Percentiles rank a stretch among this genome's conserved stretches.
phyloP scores from a whole-genome alignment of 2,329 filamentous ascomycete genomes.

The Penicillium verrucosum region DNA sequence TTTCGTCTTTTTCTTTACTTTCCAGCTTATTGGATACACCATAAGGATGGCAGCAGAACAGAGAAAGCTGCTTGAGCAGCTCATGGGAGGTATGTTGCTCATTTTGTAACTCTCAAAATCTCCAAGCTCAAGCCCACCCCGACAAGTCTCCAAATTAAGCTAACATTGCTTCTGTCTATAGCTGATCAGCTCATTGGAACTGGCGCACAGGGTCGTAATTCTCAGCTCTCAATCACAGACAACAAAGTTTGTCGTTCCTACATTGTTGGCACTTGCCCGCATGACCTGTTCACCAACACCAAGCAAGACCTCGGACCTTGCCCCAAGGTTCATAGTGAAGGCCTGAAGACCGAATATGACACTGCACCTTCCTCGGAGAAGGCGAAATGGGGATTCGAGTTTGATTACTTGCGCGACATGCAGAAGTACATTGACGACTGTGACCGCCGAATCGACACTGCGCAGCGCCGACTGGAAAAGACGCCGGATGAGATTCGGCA shows the following conservation, averaged over 20 bases:
- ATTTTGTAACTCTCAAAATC: constrained; percentile 2
- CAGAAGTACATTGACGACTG: constrained; percentile 97
- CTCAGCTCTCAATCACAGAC: constrained; percentile 84
- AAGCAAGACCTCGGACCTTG: constrained; percentile 95
- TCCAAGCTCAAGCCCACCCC: constrained; percentile 9
- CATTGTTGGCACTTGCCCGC: constrained; percentile 87
- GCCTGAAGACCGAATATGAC: constrained; percentile 85
- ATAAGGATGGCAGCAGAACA: constrained; percentile 87
- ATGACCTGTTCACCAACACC: constrained; percentile 99
- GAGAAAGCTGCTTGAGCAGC: constrained; percentile 96
- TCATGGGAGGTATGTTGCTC: constrained; percentile 55
- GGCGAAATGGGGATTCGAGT: constrained; percentile 83
- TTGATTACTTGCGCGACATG: constrained; percentile 94
- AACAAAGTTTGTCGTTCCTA: constrained; percentile 93
- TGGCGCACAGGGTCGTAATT: constrained; percentile 67
- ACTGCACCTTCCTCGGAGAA: constrained; percentile 67
- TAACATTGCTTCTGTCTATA: constrained; percentile 29
- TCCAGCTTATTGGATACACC: constrained; percentile 4
- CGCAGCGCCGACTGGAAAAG: constrained; percentile 89
- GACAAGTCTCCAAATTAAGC: constrained; percentile 14
- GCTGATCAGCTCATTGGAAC: constrained; percentile 72
- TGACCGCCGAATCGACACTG: constrained; percentile 86
- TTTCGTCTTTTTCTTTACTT: constrained; percentile 6
- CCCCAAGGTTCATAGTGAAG: constrained; percentile 81
- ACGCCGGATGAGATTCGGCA: constrained; percentile 96